Evolutionary conservation across 176 grass and related monocot species (phyloP), one percentile per base, ranked within the genome.

Genomic region (Elaeis guineensis): DNA sequence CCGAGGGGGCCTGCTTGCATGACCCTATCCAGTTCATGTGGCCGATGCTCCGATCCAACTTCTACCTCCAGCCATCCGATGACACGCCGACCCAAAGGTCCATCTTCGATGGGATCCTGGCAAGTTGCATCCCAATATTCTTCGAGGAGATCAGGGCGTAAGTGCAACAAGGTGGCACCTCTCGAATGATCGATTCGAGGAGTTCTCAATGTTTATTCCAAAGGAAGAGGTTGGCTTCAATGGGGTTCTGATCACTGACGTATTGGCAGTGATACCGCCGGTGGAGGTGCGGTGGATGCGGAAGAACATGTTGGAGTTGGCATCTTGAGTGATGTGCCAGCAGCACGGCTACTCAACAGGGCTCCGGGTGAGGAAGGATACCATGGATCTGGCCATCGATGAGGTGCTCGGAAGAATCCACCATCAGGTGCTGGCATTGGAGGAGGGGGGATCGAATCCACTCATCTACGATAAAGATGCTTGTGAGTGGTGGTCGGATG

Each of bases 121-220:
- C 87, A 7, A 82, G 87, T 0, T 85, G 82, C 64, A 72, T 85
- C 54, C 87, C 78, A 1, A 78, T 90, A 1, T 85, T 90, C 75
- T 90, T 90, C 63, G 87, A 90, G 78, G 78, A 78, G 23, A 17
- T 70, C 9, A 62, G 72, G 20, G 87, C 87, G 35, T 67, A 49
- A 59, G 59, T 26, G 49, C 87, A 86, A 51, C 86, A 74, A 76
- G 87, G 0, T 90, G 87, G 87, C 87, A 90, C 69, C 72, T 89
- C 25, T 72, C 82, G 2, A 61, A 53, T 24, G 51, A 21, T 19
- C 62, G 72, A 32, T 90, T 74, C 75, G 72, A 73, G 3, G 79
- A 90, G 8, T 90, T 90, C 78, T 90, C 87, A 2, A 67, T 83
- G 48, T 55, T 55, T 52, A 80, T 90, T 14, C 72, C 79, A 0